phyloP scores from a whole-genome alignment of 139 green algal species.

The Chlorella sorokiniana region DNA sequence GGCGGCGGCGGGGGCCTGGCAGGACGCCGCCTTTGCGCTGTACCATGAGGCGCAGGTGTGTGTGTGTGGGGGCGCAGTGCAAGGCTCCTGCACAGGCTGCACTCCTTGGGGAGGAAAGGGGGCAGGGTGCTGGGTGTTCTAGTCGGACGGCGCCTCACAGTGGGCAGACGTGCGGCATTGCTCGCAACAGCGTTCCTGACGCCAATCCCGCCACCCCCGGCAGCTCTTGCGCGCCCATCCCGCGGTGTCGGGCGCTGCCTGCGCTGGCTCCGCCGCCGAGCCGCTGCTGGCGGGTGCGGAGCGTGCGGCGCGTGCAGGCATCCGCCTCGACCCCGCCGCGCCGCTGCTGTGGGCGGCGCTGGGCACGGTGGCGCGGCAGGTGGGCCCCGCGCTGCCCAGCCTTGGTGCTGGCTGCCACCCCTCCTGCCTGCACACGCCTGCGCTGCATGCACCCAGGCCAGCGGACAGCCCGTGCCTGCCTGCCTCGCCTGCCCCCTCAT shows the following conservation, averaged over 20 bases:
- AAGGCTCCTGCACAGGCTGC: too few species aligned
- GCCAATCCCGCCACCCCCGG: background rate
- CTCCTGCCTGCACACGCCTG: background rate
- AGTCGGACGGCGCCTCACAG: too few species aligned
- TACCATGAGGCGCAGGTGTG: conserved; percentile 45
- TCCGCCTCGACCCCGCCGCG: conserved; percentile 55
- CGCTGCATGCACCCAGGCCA: too few species aligned
- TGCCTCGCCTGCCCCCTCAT: background rate
- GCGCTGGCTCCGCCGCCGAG: background rate
- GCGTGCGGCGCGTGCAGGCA: conserved; percentile 39
- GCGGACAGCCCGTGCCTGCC: background rate
- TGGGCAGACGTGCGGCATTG: background rate
- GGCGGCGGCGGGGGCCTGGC: conserved; percentile 46
- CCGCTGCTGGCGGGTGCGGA: conserved; percentile 22
- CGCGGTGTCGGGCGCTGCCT: background rate
- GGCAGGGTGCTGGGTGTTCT: background rate
- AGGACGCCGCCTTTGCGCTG: conserved; percentile 52
- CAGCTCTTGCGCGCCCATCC: conserved; percentile 50
- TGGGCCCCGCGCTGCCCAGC: too few species aligned
- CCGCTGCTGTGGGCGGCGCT: conserved; percentile 66
- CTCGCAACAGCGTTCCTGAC: background rate
- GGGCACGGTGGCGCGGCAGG: conserved; percentile 36
- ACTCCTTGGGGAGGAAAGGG: too few species aligned
- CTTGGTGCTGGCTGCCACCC: background rate
- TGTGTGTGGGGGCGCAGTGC: background rate